Conservation (phyloP, 306 rosid species). For the Mimosa bimucronata region DNA sequence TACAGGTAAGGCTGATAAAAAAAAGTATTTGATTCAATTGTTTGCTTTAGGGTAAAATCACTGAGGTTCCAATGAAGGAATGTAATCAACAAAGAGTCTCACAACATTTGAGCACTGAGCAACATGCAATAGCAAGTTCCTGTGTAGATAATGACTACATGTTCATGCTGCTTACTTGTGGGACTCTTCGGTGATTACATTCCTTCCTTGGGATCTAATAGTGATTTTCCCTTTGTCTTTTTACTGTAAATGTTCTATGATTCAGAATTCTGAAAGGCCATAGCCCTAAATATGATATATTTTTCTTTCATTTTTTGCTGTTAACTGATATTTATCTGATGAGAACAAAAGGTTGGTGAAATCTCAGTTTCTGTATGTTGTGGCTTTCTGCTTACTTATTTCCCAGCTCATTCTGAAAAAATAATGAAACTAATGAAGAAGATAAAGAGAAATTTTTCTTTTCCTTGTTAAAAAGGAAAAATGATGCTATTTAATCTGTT, state of each 20-base stretch:
- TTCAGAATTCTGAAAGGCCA: slow-evolving; percentile 10
- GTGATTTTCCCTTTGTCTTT: neutral
- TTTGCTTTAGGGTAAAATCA: neutral
- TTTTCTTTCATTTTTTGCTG: neutral
- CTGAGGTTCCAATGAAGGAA: too few relatives aligned
- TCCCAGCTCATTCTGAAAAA: neutral
- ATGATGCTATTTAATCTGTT: neutral
- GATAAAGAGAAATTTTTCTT: neutral
- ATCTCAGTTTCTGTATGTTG: neutral
- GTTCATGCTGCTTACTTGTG: too few relatives aligned
- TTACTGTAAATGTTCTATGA: slow-evolving; percentile 18
- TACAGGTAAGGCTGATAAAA: slow-evolving; percentile 63
- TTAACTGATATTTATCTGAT: slow-evolving; percentile 21
- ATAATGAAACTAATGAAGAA: neutral
- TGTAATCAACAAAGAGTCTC: too few relatives aligned
- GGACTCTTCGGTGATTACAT: too few relatives aligned
- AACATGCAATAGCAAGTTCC: too few relatives aligned
- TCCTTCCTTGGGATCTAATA: too few relatives aligned
- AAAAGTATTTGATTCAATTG: slow-evolving; percentile 9
- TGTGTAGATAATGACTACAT: too few relatives aligned
- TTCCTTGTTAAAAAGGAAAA: neutral
- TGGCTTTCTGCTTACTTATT: neutral
- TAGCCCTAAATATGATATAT: neutral
- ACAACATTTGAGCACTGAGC: too few relatives aligned
- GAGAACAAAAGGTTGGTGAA: neutral